A percentile compares a stretch with the other conserved stretches of the same genome.
Evolutionary conservation across 179 eudicot species (phyloP).

Genomic region (Silene vulgaris): DNA sequence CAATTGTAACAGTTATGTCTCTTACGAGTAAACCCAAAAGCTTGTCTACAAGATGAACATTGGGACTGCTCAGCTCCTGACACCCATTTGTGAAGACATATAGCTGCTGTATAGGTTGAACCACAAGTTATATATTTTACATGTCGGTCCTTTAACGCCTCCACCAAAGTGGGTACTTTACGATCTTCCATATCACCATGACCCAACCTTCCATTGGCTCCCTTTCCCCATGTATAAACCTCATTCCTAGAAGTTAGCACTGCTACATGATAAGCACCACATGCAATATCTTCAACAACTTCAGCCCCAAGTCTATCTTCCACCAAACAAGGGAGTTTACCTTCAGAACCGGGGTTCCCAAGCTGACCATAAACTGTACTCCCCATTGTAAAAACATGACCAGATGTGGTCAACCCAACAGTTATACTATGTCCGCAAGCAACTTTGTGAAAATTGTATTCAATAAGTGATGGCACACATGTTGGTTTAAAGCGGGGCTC

Average conservation of each 20-base stretch:
- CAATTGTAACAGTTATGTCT: constrained; percentile 92
- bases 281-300: constrained; percentile 65
- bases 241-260: constrained; percentile 75
- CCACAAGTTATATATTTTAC: constrained; percentile 80
- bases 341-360: constrained; percentile 69
- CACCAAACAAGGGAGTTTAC: constrained; percentile 77
- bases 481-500: constrained; percentile 82
- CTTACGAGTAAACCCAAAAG: constrained; percentile 87
- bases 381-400: constrained; percentile 81
- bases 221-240: constrained; percentile 95
- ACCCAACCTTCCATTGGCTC: constrained; percentile 90
- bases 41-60: constrained; percentile 82
- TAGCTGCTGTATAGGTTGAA: constrained; percentile 69
- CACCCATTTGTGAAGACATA: constrained; percentile 92
- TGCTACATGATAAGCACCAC: constrained; percentile 87
- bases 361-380: constrained; percentile 95
- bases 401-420: constrained; percentile 70
- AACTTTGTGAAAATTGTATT: constrained; percentile 70
- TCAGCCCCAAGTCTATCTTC: constrained; percentile 61
- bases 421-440: constrained; percentile 92
- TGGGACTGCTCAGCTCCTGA: constrained; percentile 95
- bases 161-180: constrained; percentile 71
- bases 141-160: constrained; percentile 74
- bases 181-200: constrained; percentile 87
- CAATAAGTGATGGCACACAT: constrained; percentile 80